Evolutionary conservation across 2,329 filamentous ascomycete species (phyloP), one percentile per base, ranked within the genome.

Genomic region (Alternaria sp.): DNA sequence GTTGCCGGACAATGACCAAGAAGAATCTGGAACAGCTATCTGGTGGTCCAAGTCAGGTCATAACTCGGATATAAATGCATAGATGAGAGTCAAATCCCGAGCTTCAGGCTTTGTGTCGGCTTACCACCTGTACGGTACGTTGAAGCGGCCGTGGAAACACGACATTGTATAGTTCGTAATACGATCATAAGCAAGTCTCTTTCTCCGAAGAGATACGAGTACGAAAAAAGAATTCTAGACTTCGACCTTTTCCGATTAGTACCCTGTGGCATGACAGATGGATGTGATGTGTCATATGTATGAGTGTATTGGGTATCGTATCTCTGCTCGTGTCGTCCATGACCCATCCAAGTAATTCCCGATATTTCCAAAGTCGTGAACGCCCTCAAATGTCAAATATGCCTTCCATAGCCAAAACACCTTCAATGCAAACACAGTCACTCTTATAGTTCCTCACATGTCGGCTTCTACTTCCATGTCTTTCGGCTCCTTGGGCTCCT

Each of bases 401-500:
- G 38, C 41, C 43, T 12, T 4, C 27, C 41, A 43, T 41, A 30
- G 40, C 25, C 48, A 53, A 52, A 60, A 60, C 58, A 55, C 58
- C 58, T 14, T 48, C 28, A 36, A 60, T 53, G 58, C 54, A 60
- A 57, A 52, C 46, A 8, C 14, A 28, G 5, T 12, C 27, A 4
- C 28, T 25, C 25, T 2, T 10, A n/a, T 6, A 40, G 36, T 14
- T 20, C 20, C 20, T 54, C 25, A 43, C 46, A 38, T 38, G 34
- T 20, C 57, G 22, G 48, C 22, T n/a, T 60, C 56, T 25, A 55
- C 22, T n/a, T 60, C 56, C 32, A 59, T 20, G 9, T 85, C 84
- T 50, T 86, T 86, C 6, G 93, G 90, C 77, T 97, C 94, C 71
- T 87, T 89, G 9, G 94, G 94, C 79, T 97, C 94, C 77, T 97